Percentiles rank a stretch among this genome's conserved stretches.
Conservation (phyloP, 129 eudicot genomes). For the Dittrichia graveolens region DNA sequence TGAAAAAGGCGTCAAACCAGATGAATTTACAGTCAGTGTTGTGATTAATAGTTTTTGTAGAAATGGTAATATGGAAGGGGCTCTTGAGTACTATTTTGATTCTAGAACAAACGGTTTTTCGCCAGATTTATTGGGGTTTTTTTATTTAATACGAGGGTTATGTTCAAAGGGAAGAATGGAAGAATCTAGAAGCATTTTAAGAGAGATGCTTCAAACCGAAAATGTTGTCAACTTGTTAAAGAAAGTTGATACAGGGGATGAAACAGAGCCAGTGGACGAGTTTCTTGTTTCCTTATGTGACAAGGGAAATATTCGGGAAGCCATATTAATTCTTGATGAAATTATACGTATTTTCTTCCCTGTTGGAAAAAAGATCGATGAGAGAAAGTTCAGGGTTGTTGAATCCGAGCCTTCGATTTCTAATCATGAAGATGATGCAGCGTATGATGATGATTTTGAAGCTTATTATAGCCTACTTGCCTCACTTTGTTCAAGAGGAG, state of each 20-base stretch:
- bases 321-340: slow-evolving; percentile 65
- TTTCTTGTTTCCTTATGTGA: slow-evolving; percentile 69
- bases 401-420: slow-evolving; percentile 30
- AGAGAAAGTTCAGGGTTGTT: slow-evolving; percentile 10
- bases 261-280: slow-evolving; percentile 50
- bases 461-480: slow-evolving; percentile 46
- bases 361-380: slow-evolving; percentile 36
- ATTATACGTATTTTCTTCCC: slow-evolving; percentile 56
- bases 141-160: slow-evolving; percentile 71
- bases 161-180: slow-evolving; percentile 94
- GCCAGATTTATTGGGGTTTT: slow-evolving; percentile 81
- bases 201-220: slow-evolving; percentile 76
- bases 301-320: slow-evolving; percentile 66
- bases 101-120: slow-evolving; percentile 46
- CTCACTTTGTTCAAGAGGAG: slow-evolving; percentile 60
- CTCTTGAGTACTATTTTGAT: slow-evolving; percentile 57
- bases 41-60: slow-evolving; percentile 66
- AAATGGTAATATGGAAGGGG: slow-evolving; percentile 86
- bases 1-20: slow-evolving; percentile 50
- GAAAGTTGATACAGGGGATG: slow-evolving; percentile 51
- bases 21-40: slow-evolving; percentile 71
- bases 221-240: slow-evolving; percentile 51
- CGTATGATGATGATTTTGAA: slow-evolving; percentile 41
- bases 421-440: slow-evolving; percentile 32
- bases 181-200: slow-evolving; percentile 75